Evolutionary conservation across 768 basidiomycete genomes (phyloP), one percentile per base, ranked within the genome.

Genomic region (Lactarius evosmus): DNA sequence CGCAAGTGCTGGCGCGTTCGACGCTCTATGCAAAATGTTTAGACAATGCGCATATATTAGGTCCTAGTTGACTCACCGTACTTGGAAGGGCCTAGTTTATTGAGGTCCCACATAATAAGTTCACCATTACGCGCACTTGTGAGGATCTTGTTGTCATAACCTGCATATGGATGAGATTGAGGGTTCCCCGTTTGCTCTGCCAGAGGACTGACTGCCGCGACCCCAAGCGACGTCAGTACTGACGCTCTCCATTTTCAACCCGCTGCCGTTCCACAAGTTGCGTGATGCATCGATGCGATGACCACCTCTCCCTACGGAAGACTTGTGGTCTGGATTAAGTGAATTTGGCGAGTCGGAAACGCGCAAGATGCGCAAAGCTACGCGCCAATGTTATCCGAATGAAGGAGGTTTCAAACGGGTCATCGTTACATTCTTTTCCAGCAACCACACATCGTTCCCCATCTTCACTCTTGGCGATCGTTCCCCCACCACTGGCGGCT

Each of bases 211-310:
- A 88, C 88, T 73, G 58, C 86, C 87, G 68, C 80, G 79, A 29
- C 85, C 86, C 91, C 91, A 93, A n/a, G 83, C 87, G 22, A 92
- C 85, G 69, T 90, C 90, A 0, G 90, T 93, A 68, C 82, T 86
- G 0, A 86, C 82, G 70, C 87, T 87, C 59, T 92, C 90, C 22
- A 88, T 84, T 74, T 91, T 92, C 60, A 93, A 75, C 0, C 88
- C 88, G 60, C 84, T 89, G 0, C 85, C 83, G 9, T 85, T 87
- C 91, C 91, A 93, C 53, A 89, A 76, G 70, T 92, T 92, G 54
- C 86, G 82, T 14, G 87, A 87, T 8, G 80, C 79, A 61, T 91
- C 90, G n/a, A 89, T 81, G 40, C 84, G 80, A 72, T 83, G 79
- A 0, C 88, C 87, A 4, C 87, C 87, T 34, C 75, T 75, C 16